These are phyloP conservation scores for Didymella segeticola DNA, from an alignment of 2,329 filamentous ascomycete genomes.

Conservation along the genomic window DNA sequence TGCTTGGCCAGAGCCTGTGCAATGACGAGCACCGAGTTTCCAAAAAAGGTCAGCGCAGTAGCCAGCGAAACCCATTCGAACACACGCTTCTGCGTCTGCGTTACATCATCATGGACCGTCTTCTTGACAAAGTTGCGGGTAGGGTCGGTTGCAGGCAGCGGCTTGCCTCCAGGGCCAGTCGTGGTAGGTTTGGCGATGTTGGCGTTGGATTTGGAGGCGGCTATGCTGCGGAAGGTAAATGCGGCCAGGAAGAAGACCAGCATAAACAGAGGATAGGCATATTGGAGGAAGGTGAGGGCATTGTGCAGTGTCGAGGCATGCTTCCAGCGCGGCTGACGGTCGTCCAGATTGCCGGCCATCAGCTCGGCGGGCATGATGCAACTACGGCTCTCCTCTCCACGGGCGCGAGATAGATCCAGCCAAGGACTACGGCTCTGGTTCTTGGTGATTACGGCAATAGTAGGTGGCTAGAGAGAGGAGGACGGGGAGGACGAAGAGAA, in stretches of 20 bases:
- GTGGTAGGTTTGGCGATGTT: conserved; percentile 56
- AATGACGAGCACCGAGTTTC: conserved; percentile 75
- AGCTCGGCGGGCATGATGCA: conserved; percentile 29
- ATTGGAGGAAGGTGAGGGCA: conserved; percentile 55
- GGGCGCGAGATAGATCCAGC: conserved; percentile 9
- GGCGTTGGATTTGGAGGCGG: conserved; percentile 56
- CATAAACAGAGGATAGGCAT: conserved; percentile 68
- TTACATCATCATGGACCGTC: conserved; percentile 63
- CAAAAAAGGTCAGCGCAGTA: conserved; percentile 77
- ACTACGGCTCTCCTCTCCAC: conserved; percentile 23
- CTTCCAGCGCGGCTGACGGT: conserved; percentile 24
- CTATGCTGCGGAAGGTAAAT: conserved; percentile 68
- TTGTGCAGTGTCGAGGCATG: conserved; percentile 28
- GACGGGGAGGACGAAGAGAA: conserved; percentile 4
- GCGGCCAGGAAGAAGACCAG: conserved; percentile 68
- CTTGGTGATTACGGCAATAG: conserved; percentile 15
- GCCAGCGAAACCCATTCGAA: conserved; percentile 77
- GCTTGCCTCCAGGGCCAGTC: conserved; percentile 87
- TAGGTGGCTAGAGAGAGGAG: neutral
- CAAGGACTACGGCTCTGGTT: too few species aligned
- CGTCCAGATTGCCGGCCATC: conserved; percentile 20
- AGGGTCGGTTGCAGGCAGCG: conserved; percentile 71
- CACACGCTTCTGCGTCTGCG: conserved; percentile 69
- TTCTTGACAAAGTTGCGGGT: conserved; percentile 54
- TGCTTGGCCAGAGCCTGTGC: conserved; percentile 73